Evolutionary conservation across 306 rosid species (phyloP), one percentile per base, ranked within the genome.

Genomic region (Acacia melanoxylon): DNA sequence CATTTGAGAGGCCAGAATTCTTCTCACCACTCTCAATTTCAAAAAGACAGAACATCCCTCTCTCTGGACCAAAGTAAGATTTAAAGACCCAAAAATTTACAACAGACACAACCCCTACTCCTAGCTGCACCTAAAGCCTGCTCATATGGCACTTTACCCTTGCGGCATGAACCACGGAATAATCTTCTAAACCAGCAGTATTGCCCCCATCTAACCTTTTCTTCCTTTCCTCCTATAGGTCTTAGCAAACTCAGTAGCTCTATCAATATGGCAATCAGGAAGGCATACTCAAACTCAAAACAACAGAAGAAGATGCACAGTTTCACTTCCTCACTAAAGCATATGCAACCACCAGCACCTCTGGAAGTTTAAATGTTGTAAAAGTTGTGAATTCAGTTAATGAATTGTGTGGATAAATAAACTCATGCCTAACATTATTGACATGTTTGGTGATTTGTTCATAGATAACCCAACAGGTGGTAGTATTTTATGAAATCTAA

Each of bases 231-330:
- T 51, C 58, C 58, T 51, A 5, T 51, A 51, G 22, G 58, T 51
- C 10, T 17, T 51, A 17, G 58, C 22, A 51, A 51, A 51, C 10
- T 51, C 22, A 1, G 58, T 51, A 51, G n/a, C 58, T 51, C 22
- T 17, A 51, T 17, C 58, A 51, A 17, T 2, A 72, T 59, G 67
- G 68, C 69, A 72, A 81, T 72, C 73, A 77, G 33, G 51, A 77
- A 45, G 61, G 66, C 65, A 81, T 51, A 14, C 24, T 29, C 24
- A n/a, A 4, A 14, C 24, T 29, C 24, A n/a, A 4, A 4, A 27
- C 22, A 35, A 29, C 44, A 2, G 6, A 31, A 42, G 42, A 65
- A 65, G 70, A 65, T 5, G 42, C 44, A 65, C 22, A 33, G 44
- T 31, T 65, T 35, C 70, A 65, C 70, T 31, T 29, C 27, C 9